Evolutionary conservation across 1,139 yeast species (phyloP), one percentile per base, ranked within the genome.

Genomic region (Yamadazyma triangularis): DNA sequence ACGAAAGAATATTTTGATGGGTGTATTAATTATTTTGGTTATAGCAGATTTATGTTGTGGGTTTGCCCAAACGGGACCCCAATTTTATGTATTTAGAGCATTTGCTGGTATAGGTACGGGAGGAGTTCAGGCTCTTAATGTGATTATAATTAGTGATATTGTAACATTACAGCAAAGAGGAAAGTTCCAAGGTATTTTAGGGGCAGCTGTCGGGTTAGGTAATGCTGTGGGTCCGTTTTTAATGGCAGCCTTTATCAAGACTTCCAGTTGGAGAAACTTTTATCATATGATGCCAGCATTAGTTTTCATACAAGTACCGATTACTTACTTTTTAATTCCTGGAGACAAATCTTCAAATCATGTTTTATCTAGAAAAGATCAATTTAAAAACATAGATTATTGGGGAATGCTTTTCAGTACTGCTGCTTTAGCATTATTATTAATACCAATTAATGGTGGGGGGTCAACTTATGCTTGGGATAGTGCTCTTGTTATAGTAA

Each of bases 151-250:
- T 31, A 63, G 72, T 38, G 74, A 68, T 36, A 53, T 68, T 18
- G 68, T 67, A 9, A 58, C 70, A 0, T 51, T 65, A 28, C 53
- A 58, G 38, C 66, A 68, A 36, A 51, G 73, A 38, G 73, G 73
- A 0, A 66, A 63, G 39, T 68, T 55, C 41, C 71, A 66, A 42
- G 73, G 73, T 2, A 65, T 67, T 24, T 50, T 74, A 20, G 80
- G 79, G 4, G 50, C 71, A 1, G 58, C 61, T 36, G 70, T 73
- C 13, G 82, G 80, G 0, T 39, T 73, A 8, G 83, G 82, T 2
- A 71, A 70, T 44, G 71, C 73, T 1, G 42, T 70, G 10, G 82
- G 82, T 0, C 81, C 82, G 0, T 70, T 76, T 36, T 45, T 76
- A 12, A 71, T 73, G 51, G 66, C 77, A n/a, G 76, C 65, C 0